Evolutionary conservation across 345 rosid genomes (phyloP), one percentile per base, ranked within the genome.

Genomic region (Viola odorata): DNA sequence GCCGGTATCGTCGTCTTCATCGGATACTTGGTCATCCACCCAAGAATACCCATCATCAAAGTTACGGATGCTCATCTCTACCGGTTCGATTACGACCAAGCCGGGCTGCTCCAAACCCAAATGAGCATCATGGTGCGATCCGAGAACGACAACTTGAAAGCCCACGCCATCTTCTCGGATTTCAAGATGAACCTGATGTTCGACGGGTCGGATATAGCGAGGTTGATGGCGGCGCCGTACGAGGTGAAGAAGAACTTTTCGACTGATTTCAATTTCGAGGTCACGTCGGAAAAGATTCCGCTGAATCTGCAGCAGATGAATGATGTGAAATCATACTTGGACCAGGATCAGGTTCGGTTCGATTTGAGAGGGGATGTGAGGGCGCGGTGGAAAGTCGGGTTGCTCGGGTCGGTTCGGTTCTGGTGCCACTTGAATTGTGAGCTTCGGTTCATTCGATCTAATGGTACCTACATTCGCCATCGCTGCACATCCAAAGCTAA

Each of bases 21-120:
- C 16, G 94, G 88, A 7, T 95, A 95, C 79, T 1, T 82, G 16
- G 68, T 91, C 4, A 76, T 91, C 53, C 97, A 87, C 57, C 99
- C 99, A 0, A 69, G 96, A 37, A 71, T 88, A 17, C 99, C 98
- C 0, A 67, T 80, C 66, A 69, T 95, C 41, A 78, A 82, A 16
- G 90, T 91, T 15, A n/a, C 60, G 1, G 50, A 55, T 3, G 99
- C 96, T 23, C 78, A 67, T 52, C 85, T 95, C 23, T 76, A 85
- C 69, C 16, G 37, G 13, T 69, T 91, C 12, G 77, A 66, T 63
- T 77, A 82, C 41, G 72, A 73, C 52, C 53, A 14, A 32, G 45
- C 75, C 0, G 95, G 88, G 4, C 36, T 75, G 0, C 78, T 95
- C 5, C 80, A 85, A 23, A 84, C 88, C 23, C 95, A 91, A 58